Evolutionary conservation across 495 filamentous ascomycete species (phyloP).

Genomic region (Xylaria scruposa): DNA sequence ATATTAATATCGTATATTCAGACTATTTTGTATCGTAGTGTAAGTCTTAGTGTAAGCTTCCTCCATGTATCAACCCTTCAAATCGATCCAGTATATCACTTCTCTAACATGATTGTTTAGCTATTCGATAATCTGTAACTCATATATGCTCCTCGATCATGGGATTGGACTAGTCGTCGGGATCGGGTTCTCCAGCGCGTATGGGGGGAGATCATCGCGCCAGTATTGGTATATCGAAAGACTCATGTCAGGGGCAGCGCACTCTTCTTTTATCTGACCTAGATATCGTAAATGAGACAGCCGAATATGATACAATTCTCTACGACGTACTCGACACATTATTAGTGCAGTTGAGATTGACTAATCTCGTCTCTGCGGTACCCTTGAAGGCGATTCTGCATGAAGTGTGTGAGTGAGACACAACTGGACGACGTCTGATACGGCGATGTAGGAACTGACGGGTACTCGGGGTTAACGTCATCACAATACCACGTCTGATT

Average conservation of each 20-base stretch:
- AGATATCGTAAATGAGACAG: neutral
- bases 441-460: neutral
- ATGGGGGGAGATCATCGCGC: neutral
- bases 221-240: neutral
- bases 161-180: neutral
- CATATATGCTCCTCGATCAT: too few relatives aligned
- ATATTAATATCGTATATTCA: too few relatives aligned
- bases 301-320: neutral
- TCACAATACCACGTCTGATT: constrained; percentile 2
- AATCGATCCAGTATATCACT: neutral
- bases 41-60: neutral
- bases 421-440: neutral
- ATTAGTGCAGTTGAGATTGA: neutral
- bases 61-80: neutral
- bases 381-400: neutral
- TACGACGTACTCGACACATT: neutral
- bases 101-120: neutral
- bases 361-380: neutral
- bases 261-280: neutral
- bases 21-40: neutral
- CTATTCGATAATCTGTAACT: neutral
- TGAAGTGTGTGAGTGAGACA: constrained; percentile 1
- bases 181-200: neutral
- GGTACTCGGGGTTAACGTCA: constrained; percentile 1
- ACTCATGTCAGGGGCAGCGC: constrained; percentile 7